phyloP scores from a whole-genome alignment of 352 stramenopile genomes.

The Phytophthora capsici region DNA sequence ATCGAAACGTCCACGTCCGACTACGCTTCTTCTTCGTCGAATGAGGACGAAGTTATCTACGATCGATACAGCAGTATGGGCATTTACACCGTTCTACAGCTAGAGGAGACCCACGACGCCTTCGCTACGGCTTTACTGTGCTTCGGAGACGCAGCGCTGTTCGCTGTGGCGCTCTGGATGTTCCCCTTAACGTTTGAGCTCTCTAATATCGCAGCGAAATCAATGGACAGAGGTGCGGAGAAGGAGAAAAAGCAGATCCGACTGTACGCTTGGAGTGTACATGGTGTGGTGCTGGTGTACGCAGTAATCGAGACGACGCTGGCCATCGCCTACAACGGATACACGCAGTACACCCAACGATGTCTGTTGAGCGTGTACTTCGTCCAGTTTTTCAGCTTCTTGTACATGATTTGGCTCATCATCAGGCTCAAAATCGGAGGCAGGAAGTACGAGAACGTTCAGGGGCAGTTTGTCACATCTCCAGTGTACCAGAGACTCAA shows the following conservation, averaged over 20 bases:
- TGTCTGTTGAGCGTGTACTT: slow-evolving; percentile 52
- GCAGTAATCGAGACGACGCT: slow-evolving; percentile 37
- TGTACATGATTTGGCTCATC: slow-evolving; percentile 60
- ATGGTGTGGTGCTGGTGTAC: slow-evolving; percentile 40
- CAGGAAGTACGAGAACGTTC: slow-evolving; percentile 69
- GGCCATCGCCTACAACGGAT: slow-evolving; percentile 41
- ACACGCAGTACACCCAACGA: slow-evolving; percentile 57
- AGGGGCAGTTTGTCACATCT: slow-evolving; percentile 68
- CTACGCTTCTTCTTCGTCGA: slow-evolving; percentile 27
- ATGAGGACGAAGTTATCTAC: slow-evolving; percentile 33
- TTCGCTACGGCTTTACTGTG: slow-evolving; percentile 42
- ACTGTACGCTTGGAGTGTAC: slow-evolving; percentile 36
- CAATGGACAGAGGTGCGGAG: slow-evolving; percentile 53
- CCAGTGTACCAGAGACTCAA: slow-evolving; percentile 77
- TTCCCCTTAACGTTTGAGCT: slow-evolving; percentile 56
- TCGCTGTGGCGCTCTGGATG: slow-evolving; percentile 55
- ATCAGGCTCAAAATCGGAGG: slow-evolving; percentile 52
- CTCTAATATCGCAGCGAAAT: slow-evolving; percentile 54
- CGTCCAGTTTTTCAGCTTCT: slow-evolving; percentile 53
- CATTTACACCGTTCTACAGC: slow-evolving; percentile 49
- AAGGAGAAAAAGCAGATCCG: slow-evolving; percentile 53
- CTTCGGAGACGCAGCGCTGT: slow-evolving; percentile 48
- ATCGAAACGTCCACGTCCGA: slow-evolving; percentile 30
- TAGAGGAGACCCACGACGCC: slow-evolving; percentile 38
- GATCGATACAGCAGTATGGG: slow-evolving; percentile 48